Evolutionary conservation across 495 filamentous ascomycete species (phyloP).

Genomic region (Hypoxylon trugodes): DNA sequence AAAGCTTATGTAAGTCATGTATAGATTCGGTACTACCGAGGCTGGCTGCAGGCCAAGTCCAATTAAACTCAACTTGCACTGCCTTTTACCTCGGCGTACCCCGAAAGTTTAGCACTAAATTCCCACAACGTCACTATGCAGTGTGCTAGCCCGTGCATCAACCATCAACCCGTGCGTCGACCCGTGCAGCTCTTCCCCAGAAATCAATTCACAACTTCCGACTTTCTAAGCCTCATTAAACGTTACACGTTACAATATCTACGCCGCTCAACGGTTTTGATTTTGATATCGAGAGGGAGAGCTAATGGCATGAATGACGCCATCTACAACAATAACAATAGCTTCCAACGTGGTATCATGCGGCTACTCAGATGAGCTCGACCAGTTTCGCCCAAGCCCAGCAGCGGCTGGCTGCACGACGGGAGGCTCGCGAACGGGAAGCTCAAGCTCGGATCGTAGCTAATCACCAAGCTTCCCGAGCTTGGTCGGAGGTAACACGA

Average conservation of each 20-base stretch:
- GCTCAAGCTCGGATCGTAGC: constrained; percentile 63
- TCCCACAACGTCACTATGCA: constrained; percentile 33
- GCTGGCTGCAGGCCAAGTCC: constrained; percentile 17
- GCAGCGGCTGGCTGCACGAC: constrained; percentile 80
- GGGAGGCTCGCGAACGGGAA: constrained; percentile 72
- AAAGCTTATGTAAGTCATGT: constrained; percentile 8
- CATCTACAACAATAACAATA: neutral
- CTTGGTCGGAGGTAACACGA: constrained; percentile 62
- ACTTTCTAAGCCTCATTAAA: constrained; percentile 40
- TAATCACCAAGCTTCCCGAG: constrained; percentile 65
- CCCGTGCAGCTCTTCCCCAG: constrained; percentile 6
- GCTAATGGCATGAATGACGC: constrained; percentile 23
- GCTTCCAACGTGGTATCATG: constrained; percentile 26
- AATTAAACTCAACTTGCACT: constrained; percentile 10
- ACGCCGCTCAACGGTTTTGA: too few relatives aligned
- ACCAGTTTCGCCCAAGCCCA: constrained; percentile 87
- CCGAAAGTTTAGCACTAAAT: constrained; percentile 22
- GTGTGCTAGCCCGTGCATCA: too few relatives aligned
- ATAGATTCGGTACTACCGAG: constrained; percentile 26
- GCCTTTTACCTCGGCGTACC: constrained; percentile 37
- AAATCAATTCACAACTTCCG: constrained; percentile 3
- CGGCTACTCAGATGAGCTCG: constrained; percentile 66
- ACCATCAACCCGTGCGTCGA: too few relatives aligned
- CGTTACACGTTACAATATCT: too few relatives aligned
- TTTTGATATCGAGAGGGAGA: too few relatives aligned